Conservation (phyloP, 441 rosid species). For the Cnidoscolus chayamansa region DNA sequence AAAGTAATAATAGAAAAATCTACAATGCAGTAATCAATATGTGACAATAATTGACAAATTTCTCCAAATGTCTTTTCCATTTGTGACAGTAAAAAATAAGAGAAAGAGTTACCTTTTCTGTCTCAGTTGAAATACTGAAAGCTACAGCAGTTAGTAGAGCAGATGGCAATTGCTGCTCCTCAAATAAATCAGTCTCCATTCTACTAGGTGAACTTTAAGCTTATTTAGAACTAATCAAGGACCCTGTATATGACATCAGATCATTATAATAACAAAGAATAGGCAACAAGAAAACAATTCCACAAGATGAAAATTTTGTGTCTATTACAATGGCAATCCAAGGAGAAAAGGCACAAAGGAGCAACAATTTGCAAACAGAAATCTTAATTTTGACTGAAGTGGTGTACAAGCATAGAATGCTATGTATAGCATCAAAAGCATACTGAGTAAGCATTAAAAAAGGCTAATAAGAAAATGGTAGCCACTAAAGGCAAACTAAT, state of each 20-base stretch:
- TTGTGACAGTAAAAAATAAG: no score
- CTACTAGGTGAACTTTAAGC: conserved; percentile 5
- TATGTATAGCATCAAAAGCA: background rate
- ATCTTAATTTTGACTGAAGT: background rate
- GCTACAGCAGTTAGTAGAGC: conserved; percentile 45
- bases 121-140: conserved; percentile 53
- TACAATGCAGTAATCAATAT: background rate
- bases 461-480: background rate
- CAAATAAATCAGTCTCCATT: conserved; percentile 45
- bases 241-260: conserved; percentile 25
- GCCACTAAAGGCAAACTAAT: background rate
- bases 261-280: background rate
- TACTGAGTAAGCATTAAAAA: background rate
- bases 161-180: conserved; percentile 47
- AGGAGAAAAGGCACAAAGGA: no score
- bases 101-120: conserved; percentile 47
- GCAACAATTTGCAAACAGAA: no score
- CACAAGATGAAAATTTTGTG: background rate
- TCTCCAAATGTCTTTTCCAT: background rate
- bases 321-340: no score
- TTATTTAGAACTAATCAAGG: conserved; percentile 23
- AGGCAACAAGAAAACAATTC: background rate
- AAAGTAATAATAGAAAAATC: no score
- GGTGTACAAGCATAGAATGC: background rate
- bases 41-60: background rate